Base-by-base conservation (phyloP, 1,139 yeast genomes). In the Debaryomyces subglobosus region DNA sequence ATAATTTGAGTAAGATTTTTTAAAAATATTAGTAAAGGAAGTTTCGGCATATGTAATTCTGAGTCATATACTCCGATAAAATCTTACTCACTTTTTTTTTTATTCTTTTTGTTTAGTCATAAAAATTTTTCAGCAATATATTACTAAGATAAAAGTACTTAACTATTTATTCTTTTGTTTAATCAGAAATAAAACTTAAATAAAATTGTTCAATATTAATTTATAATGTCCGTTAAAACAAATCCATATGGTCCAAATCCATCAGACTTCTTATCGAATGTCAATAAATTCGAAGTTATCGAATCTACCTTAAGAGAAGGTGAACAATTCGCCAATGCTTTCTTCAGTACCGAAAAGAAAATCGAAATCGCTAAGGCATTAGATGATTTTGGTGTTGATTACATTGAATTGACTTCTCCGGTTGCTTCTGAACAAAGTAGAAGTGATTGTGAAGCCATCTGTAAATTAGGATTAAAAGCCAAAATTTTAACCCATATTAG, bases 211-310 rank as follows among this genome's bases (percentile, higher is more conserved):
- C 21, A 12, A 29, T 13, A 41, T 27, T 41, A 10, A 36, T 24
- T 27, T 20, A 47, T 40, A 13, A 54, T 54, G 58, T 47, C 56
- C 41, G 50, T 44, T 39, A 48, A 43, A 43, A 10, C 45, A 25
- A 92, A 92, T 67, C 98, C 98, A 54, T 94, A 94, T 63, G 98
- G 97, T 25, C 96, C 97, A 54, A 87, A 92, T 66, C 98, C 98
- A 47, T 83, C 91, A 50, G 99, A 94, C 74, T 91, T 77, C 65
- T 74, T 94, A 55, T 90, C 97, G 18, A 94, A 94, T 65, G 98
- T 94, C 42, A 79, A 85, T 60, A 85, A 84, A 62, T 94, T 92
- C 74, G 92, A 92, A 77, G 75, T 94, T 62, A 94, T 94, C 63
- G 99, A 94, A 74, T 89, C 97, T 18, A 94, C 98, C 27, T 79